A percentile compares a stretch with the other conserved stretches of the same genome.
These are phyloP conservation scores for Penicillium ucsense DNA, from an alignment of 495 filamentous ascomycete species.

Conservation along the genomic window DNA sequence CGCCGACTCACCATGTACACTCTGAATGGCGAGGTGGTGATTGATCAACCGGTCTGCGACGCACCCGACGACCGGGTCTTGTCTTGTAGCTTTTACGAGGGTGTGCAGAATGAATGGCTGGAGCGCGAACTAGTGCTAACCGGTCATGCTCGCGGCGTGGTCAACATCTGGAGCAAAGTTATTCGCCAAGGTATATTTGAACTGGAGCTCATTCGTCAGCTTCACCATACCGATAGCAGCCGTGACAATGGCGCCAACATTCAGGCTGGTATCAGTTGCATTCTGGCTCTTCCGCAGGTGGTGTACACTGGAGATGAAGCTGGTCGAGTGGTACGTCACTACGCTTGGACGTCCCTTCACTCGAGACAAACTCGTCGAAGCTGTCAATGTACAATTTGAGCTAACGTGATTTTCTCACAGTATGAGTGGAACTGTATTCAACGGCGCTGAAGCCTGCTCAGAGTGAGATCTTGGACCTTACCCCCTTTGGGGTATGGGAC, in stretches of 20 bases:
- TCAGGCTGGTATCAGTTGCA: slow-evolving; percentile 76
- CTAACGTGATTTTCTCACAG: slow-evolving; percentile 28
- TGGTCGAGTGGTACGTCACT: slow-evolving; percentile 59
- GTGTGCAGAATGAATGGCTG: slow-evolving; percentile 82
- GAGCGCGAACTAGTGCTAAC: slow-evolving; percentile 82
- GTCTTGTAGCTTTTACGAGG: slow-evolving; percentile 89
- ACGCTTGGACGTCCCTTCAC: too few relatives aligned
- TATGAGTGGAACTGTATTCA: slow-evolving; percentile 89
- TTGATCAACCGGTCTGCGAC: slow-evolving; percentile 70
- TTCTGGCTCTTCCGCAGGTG: slow-evolving; percentile 69
- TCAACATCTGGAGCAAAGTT: slow-evolving; percentile 60
- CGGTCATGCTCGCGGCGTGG: slow-evolving; percentile 73
- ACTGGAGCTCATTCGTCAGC: slow-evolving; percentile 57
- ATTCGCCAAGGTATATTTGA: slow-evolving; percentile 44
- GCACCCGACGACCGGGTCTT: slow-evolving; percentile 62
- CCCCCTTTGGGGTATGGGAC: too few relatives aligned
- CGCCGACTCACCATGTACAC: slow-evolving; percentile 69
- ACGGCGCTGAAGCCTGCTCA: slow-evolving; percentile 23
- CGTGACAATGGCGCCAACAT: slow-evolving; percentile 67
- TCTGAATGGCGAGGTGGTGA: slow-evolving; percentile 72
- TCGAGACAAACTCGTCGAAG: too few relatives aligned
- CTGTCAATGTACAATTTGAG: neutral
- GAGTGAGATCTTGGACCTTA: too few relatives aligned
- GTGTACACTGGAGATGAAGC: slow-evolving; percentile 93
- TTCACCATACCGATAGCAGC: slow-evolving; percentile 72